Evolutionary conservation across 2,329 filamentous ascomycete genomes (phyloP).

Genomic region (Epichloe aotearoae): DNA sequence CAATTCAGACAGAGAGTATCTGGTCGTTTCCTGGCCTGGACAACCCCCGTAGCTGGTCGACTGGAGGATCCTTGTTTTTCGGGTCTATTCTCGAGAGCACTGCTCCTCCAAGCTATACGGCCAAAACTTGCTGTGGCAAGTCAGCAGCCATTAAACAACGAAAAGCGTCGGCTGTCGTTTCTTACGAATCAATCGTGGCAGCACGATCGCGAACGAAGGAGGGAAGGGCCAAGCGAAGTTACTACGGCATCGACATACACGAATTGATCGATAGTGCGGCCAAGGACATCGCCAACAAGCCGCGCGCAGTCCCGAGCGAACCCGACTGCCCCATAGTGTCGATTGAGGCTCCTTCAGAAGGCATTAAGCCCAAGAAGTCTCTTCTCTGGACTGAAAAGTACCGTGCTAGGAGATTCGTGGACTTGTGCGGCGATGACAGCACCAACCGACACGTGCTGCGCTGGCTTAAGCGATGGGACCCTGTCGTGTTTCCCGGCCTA

Average conservation of each 20-base stretch:
- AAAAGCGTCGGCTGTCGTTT: conserved; percentile 27
- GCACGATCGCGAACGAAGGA: conserved; percentile 52
- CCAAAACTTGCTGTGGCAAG: conserved; percentile 45
- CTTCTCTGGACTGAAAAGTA: conserved; percentile 97
- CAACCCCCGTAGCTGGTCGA: conserved; percentile 9
- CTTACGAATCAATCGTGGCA: conserved; percentile 56
- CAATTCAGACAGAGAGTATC: background rate
- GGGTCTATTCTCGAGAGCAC: conserved; percentile 14
- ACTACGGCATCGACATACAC: conserved; percentile 90
- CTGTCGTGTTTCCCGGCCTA: conserved; percentile 74
- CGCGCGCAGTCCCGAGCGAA: conserved; percentile 11
- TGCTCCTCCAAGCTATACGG: conserved; percentile 23
- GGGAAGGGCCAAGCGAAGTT: conserved; percentile 58
- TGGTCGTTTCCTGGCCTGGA: background rate
- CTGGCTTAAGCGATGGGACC: conserved; percentile 93
- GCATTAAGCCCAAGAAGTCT: conserved; percentile 33
- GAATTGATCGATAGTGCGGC: conserved; percentile 60
- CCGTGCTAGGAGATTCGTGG: conserved; percentile 78
- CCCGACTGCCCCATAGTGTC: conserved; percentile 27
- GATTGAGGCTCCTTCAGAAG: conserved; percentile 22
- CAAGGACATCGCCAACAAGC: conserved; percentile 37
- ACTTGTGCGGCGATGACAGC: conserved; percentile 85
- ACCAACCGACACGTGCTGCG: conserved; percentile 82
- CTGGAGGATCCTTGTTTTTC: conserved; percentile 15
- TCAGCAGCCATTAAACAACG: conserved; percentile 43